Evolutionary conservation across 495 filamentous ascomycete species (phyloP), one percentile per base, ranked within the genome.

Genomic region (Amphirosellinia nigrospora): DNA sequence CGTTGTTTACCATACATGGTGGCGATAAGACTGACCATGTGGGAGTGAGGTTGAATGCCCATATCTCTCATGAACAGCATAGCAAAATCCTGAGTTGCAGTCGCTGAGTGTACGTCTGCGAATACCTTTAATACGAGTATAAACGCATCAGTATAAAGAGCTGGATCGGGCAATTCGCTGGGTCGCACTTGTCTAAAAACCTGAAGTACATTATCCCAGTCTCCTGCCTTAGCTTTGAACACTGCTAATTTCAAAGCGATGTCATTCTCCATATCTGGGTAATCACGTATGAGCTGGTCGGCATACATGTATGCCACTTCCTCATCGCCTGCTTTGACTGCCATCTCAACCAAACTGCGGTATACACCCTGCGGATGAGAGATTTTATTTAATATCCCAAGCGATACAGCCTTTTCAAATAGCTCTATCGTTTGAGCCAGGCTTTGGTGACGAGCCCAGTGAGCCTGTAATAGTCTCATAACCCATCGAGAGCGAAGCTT

Each of bases 21-120:
- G n/a, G 83, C 78, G 73, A 88, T 78, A 9, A 84, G n/a, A 26
- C 79, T 82, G 41, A 84, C 79, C 23, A 80, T 74, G 46, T 78
- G 79, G 39, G 64, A 69, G 60, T 74, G 78, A 30, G 85, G 38
- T 4, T 72, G 70, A 8, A 86, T 72, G n/a, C 73, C 70, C 6
- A 81, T 68, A 16, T 75, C 65, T 19, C 73, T 71, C 16, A 79
- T 69, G 55, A 82, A 86, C 16, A 50, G 59, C 34, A 69, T 75
- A 50, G 84, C 52, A 43, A 86, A 86, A 19, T 75, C 75, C 64
- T 83, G 80, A 4, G 79, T 82, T 66, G 86, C 81, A 8, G 61
- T 50, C 32, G 79, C 73, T 36, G 78, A 69, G 72, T 87, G 84
- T 11, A 71, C 69, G 10, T 80, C 70, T 28, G 78, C 73, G 70